Base-by-base conservation (phyloP, 352 stramenopile species). In the Phytopythium montanum region DNA sequence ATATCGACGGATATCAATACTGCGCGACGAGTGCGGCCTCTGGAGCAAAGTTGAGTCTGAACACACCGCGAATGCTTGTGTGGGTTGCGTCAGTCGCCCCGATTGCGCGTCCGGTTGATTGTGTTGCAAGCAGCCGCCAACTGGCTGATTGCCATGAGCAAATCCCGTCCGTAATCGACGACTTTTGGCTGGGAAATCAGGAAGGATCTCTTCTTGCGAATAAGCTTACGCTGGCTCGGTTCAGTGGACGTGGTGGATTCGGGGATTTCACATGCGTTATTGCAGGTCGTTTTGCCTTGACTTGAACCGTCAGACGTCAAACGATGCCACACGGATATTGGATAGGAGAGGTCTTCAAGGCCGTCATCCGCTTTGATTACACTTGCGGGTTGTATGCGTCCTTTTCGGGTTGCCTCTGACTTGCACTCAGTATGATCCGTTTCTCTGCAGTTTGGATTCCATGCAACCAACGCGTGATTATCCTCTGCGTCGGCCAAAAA, bases 381-480 rank as follows among this genome's bases (percentile, higher is more conserved):
- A 50, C 44, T 31, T 29, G 21, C 44, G 23, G 3, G 31, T 31
- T 50, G 44, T 31, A 50, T 31, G n/a, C 41, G 41, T 23, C 16
- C 36, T 21, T 23, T 21, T 45, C 23, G 18, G 16, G 16, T 41
- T 19, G 0, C 5, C 2, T 28, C 23, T 48, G 9, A 50, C 44
- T 50, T 31, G 23, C 9, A 4, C 16, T 50, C 44, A 50, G 21
- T 50, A 50, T 50, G 1, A 4, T 19, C 21, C n/a, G n/a, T 48
- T 48, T 48, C 41, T 48, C 23, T 48, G 2, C n/a, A n/a, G n/a
- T 50, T 50, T 29, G 48, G 63, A 58, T 66, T 69, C 38, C 61
- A 54, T n/a, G n/a, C n/a, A n/a, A n/a, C 50, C 31, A 14, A 14
- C 12, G 31, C 31, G 59, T 73, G 69, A 76, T 76, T 76, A 76